phyloP scores from a whole-genome alignment of 495 filamentous ascomycete species.

The Talaromyces wortmannii region DNA sequence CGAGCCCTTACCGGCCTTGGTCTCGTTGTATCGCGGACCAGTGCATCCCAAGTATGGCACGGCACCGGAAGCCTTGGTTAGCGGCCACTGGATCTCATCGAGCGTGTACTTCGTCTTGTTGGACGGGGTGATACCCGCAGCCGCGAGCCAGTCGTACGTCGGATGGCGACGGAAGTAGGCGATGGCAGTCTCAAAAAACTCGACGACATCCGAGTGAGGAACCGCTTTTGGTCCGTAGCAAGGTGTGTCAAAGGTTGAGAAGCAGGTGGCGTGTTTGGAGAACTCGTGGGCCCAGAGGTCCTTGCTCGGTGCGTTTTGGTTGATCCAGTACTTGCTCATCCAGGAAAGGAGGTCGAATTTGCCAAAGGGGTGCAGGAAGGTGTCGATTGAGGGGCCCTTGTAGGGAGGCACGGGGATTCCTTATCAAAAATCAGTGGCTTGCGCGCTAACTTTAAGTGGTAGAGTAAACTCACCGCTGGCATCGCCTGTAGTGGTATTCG shows the following conservation, averaged over 20 bases:
- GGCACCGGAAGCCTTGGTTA: slow-evolving; percentile 23
- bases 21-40: slow-evolving; percentile 40
- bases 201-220: slow-evolving; percentile 36
- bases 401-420: slow-evolving; percentile 37
- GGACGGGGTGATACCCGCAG: slow-evolving; percentile 44
- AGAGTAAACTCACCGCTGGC: slow-evolving; percentile 9
- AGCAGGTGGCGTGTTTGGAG: slow-evolving; percentile 50
- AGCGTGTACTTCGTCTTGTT: slow-evolving; percentile 36
- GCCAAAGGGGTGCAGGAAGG: slow-evolving; percentile 36
- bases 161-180: not conserved
- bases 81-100: slow-evolving; percentile 23
- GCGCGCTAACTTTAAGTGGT: too few relatives aligned
- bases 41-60: slow-evolving; percentile 40
- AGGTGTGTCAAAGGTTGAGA: slow-evolving; percentile 38
- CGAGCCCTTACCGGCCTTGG: slow-evolving; percentile 31
- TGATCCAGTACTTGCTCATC: slow-evolving; percentile 47
- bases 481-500: slow-evolving; percentile 42
- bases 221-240: slow-evolving; percentile 40
- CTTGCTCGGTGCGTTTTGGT: slow-evolving; percentile 28
- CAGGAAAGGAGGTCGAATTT: slow-evolving; percentile 38
- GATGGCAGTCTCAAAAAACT: slow-evolving; percentile 28
- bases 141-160: slow-evolving; percentile 20
- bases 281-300: slow-evolving; percentile 51
- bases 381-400: slow-evolving; percentile 31
- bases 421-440: not conserved